Evolutionary conservation across 2,329 filamentous ascomycete genomes (phyloP), one percentile per base, ranked within the genome.

Genomic region (Myriosclerotinia duriaeana): DNA sequence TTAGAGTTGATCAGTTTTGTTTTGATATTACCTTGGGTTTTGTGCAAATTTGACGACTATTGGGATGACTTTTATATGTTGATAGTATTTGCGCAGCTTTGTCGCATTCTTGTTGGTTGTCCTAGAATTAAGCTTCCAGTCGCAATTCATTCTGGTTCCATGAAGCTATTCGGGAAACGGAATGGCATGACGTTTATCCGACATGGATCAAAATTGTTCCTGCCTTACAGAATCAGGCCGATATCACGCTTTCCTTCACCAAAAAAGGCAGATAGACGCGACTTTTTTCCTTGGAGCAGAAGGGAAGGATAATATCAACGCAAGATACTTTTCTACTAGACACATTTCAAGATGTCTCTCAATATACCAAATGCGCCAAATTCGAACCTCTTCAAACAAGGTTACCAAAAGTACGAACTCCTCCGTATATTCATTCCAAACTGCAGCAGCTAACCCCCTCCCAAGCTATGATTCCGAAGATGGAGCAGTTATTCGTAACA

Each of bases 401-500:
- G 94, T 76, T 99, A 99, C 82, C 82, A 93, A 93, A 73, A 73
- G 93, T 97, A 86, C 78, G 54, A 61, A 22, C 15, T 17, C 20
- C 34, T 52, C 22, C 22, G 8, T 36, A 86, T 80, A 63, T 65
- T 59, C 62, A 53, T 66, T 50, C 46, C 44, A n/a, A 36, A 52
- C 66, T 40, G 52, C 63, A 67, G 55, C 65, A 72, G 74, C 81
- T 80, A 72, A 77, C 71, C 56, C 71, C 53, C 48, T 72, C 30
- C 40, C 5, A 64, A 98, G 96, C 85, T 97, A 99, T 83, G 94
- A 98, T 78, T 89, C 94, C 69, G 96, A 99, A 88, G 95, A 99
- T 91, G 95, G 95, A 78, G 96, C 95, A 73, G 93, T 99, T 73
- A 85, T 98, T 72, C 93, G 95, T 77, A 99, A 99, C 80, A 98